Conservation (phyloP, 306 rosid genomes). For the Sphenostylis stenocarpa region DNA sequence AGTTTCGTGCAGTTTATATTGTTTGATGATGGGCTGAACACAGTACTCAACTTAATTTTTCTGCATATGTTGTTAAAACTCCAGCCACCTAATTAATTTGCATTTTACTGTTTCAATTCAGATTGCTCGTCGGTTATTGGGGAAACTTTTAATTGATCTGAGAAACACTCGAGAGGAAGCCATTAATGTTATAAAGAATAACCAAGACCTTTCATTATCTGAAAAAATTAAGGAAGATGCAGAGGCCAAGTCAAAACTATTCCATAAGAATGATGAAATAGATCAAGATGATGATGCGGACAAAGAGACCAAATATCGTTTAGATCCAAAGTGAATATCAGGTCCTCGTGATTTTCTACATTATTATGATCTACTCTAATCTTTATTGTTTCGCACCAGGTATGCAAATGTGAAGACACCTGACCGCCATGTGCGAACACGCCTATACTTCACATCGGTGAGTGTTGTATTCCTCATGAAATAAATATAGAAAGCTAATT, state of each 20-base stretch:
- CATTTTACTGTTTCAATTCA: slow-evolving; percentile 39
- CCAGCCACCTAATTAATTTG: slow-evolving; percentile 25
- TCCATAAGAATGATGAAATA: slow-evolving; percentile 66
- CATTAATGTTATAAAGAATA: slow-evolving; percentile 75
- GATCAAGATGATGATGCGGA: slow-evolving; percentile 97
- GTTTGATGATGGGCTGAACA: slow-evolving; percentile 9
- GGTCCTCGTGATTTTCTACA: slow-evolving; percentile 12
- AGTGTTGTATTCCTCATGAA: slow-evolving; percentile 39
- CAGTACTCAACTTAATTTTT: slow-evolving; percentile 16
- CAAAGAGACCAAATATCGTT: slow-evolving; percentile 92
- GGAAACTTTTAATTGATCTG: slow-evolving; percentile 89
- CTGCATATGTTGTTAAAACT: neutral
- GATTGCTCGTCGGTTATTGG: slow-evolving; percentile 98
- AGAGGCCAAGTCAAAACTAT: slow-evolving; percentile 52
- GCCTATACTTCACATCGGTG: slow-evolving; percentile 96
- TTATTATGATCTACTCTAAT: slow-evolving; percentile 16
- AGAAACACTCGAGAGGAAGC: slow-evolving; percentile 98
- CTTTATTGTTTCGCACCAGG: slow-evolving; percentile 50
- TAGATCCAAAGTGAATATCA: slow-evolving; percentile 81
- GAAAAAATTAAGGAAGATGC: slow-evolving; percentile 50
- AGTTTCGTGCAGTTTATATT: slow-evolving; percentile 23
- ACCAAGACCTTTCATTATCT: slow-evolving; percentile 50
- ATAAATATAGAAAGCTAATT: too few species aligned
- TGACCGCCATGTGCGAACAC: slow-evolving; percentile 95
- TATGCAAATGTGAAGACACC: slow-evolving; percentile 98